These are phyloP conservation scores for Aquilaria malaccensis DNA, from an alignment of 345 rosid species.

Conservation along the genomic window DNA sequence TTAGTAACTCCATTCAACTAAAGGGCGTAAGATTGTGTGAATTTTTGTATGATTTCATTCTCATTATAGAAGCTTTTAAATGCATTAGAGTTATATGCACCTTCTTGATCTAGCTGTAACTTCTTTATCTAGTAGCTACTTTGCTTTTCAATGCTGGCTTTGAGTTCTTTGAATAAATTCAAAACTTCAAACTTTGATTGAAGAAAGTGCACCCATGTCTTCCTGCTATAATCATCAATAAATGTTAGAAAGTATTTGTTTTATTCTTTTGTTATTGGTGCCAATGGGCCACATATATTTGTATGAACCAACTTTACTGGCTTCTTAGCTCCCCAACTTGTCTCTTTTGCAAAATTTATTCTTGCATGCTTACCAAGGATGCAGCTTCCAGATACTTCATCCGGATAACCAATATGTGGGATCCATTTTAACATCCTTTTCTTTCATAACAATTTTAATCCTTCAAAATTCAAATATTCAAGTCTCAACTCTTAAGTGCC, in stretches of 20 bases:
- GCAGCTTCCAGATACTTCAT: neutral
- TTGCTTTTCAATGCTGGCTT: neutral
- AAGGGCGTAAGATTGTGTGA: neutral
- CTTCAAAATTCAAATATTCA: neutral
- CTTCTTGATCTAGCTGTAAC: neutral
- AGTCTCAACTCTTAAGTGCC: neutral
- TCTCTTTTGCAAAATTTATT: neutral
- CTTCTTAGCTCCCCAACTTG: neutral
- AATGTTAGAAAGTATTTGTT: neutral
- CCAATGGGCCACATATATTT: neutral
- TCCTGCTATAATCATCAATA: neutral
- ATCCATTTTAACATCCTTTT: neutral
- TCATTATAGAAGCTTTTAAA: neutral
- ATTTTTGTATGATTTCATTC: neutral
- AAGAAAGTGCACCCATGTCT: neutral
- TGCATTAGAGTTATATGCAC: neutral
- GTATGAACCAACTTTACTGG: neutral
- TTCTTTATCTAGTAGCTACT: neutral
- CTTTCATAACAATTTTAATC: neutral
- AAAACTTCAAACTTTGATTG: neutral
- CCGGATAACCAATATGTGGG: neutral
- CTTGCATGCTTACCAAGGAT: neutral
- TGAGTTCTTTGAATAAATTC: neutral
- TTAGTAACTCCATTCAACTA: neutral
- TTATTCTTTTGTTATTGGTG: neutral